Evolutionary conservation across 768 basidiomycete genomes (phyloP).

Genomic region (Tylopilus rubrobrunneus): DNA sequence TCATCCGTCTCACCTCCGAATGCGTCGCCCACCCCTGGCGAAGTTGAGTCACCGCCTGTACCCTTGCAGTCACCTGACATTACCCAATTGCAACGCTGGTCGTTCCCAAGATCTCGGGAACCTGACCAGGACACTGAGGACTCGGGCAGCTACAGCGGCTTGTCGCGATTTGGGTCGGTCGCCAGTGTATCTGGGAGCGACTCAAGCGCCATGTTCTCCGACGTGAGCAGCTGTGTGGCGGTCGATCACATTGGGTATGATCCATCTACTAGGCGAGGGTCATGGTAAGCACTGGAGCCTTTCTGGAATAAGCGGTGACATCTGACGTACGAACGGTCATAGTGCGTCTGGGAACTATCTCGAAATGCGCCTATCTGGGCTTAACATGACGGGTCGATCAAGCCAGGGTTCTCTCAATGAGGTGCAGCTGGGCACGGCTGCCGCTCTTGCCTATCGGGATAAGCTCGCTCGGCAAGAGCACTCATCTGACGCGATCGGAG

Average conservation of each 20-base stretch:
- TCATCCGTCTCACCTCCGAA: slow-evolving; percentile 43
- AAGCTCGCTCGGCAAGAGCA: slow-evolving; percentile 25
- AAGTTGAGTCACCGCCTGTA: slow-evolving; percentile 28
- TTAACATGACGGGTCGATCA: slow-evolving; percentile 31
- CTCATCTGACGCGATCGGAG: slow-evolving; percentile 19
- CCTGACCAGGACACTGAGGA: slow-evolving; percentile 53
- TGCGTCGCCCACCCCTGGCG: slow-evolving; percentile 48
- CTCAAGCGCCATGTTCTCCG: slow-evolving; percentile 49
- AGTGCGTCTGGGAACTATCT: slow-evolving; percentile 30
- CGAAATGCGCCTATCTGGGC: slow-evolving; percentile 28
- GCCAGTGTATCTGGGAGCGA: slow-evolving; percentile 60
- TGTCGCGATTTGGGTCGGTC: slow-evolving; percentile 59
- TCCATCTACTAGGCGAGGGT: slow-evolving; percentile 33
- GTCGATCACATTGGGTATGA: slow-evolving; percentile 30
- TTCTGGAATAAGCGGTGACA: slow-evolving; percentile 15
- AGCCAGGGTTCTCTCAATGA: slow-evolving; percentile 32
- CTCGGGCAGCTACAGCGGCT: slow-evolving; percentile 42
- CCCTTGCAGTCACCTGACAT: slow-evolving; percentile 44
- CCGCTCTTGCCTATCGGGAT: slow-evolving; percentile 22
- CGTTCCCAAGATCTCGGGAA: slow-evolving; percentile 38
- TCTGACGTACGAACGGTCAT: slow-evolving; percentile 20
- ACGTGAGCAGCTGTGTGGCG: slow-evolving; percentile 36
- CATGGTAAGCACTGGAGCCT: slow-evolving; percentile 21
- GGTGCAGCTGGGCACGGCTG: slow-evolving; percentile 20
- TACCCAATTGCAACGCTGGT: slow-evolving; percentile 34